A percentile compares a stretch with the other conserved stretches of the same genome.
Evolutionary conservation across 148 eudicot species (phyloP).

Genomic region (Fagopyrum esculentum): DNA sequence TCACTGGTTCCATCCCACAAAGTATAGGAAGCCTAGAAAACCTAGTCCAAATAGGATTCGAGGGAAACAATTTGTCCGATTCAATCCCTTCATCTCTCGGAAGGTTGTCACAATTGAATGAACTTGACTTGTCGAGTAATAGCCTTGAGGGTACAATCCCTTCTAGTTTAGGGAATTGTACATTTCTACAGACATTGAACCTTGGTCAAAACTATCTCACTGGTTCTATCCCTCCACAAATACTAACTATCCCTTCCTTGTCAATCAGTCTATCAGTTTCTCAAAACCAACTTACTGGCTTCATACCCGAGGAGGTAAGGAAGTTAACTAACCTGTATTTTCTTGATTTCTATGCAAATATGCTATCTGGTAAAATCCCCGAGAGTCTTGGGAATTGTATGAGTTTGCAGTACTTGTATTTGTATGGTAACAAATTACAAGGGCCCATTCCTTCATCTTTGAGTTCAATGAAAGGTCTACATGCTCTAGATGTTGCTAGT

Average conservation of each 20-base stretch:
- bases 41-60: background rate
- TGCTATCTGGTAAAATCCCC: constrained; percentile 14
- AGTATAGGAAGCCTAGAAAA: background rate
- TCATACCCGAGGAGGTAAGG: constrained; percentile 14
- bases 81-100: constrained; percentile 3
- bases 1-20: background rate
- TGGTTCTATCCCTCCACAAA: constrained; percentile 7
- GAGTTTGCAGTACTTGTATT: background rate
- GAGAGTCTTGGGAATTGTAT: constrained; percentile 1
- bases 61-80: background rate
- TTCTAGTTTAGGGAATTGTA: background rate
- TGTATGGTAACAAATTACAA: constrained; percentile 8
- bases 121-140: constrained; percentile 12
- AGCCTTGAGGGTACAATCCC: constrained; percentile 11
- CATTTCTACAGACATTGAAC: background rate
- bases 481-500: constrained; percentile 10
- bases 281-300: background rate
- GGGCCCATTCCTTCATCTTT: constrained; percentile 20
- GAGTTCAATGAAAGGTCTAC: constrained; percentile 11
- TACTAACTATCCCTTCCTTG: background rate
- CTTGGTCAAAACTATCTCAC: background rate
- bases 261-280: background rate
- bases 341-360: background rate
- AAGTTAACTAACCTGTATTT: background rate
- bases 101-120: background rate